Conservation (phyloP, 495 filamentous ascomycete genomes). For the Friedmanniomyces simplex region DNA sequence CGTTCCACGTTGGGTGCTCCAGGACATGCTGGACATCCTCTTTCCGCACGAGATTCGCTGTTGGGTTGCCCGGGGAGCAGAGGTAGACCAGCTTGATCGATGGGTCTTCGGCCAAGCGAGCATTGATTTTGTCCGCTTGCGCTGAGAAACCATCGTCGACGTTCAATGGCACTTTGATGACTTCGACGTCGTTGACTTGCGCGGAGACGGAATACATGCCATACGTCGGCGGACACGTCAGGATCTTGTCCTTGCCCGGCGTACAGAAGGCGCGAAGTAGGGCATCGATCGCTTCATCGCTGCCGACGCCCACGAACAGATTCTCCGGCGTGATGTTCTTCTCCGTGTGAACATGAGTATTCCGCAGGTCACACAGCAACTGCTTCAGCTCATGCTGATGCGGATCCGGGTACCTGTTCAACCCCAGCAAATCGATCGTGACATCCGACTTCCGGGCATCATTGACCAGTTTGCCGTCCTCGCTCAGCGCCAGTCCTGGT, state of each 20-base stretch:
- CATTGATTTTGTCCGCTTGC: conserved; percentile 58
- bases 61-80: conserved; percentile 92
- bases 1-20: conserved; percentile 89
- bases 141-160: conserved; percentile 52
- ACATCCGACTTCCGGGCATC: conserved; percentile 29
- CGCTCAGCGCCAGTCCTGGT: conserved; percentile 49
- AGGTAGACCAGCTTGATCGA: conserved; percentile 82
- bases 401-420: conserved; percentile 94
- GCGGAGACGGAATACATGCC: conserved; percentile 96
- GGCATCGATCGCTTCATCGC: conserved; percentile 92
- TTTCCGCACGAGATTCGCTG: conserved; percentile 65
- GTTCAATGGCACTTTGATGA: conserved; percentile 76
- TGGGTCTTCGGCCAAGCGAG: conserved; percentile 48
- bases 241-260: conserved; percentile 76
- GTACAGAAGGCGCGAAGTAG: conserved; percentile 85
- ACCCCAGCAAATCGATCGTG: conserved; percentile 57
- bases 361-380: conserved; percentile 76
- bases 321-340: conserved; percentile 68
- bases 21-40: conserved; percentile 63
- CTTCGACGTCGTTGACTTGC: conserved; percentile 77
- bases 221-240: conserved; percentile 93
- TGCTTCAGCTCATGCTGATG: conserved; percentile 83
- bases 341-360: conserved; percentile 69
- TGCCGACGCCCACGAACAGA: conserved; percentile 89
- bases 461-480: conserved; percentile 37